Evolutionary conservation across 805 yeast genomes (phyloP), one percentile per base, ranked within the genome.

Genomic region (Nakazawaea holstii): DNA sequence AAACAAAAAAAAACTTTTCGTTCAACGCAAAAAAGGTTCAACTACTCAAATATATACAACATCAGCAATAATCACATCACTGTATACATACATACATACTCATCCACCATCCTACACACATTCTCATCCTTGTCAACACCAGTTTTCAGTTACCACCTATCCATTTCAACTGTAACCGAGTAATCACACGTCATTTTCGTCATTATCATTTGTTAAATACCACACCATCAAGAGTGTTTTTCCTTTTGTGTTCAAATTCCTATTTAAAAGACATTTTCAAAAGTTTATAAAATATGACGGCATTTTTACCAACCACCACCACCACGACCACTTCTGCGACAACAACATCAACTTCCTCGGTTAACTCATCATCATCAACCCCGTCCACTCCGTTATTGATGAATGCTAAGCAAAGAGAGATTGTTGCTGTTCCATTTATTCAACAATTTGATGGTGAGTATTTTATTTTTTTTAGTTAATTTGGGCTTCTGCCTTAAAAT

Each of bases 391-490:
- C 41, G 13, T 38, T 17, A 9, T 13, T 27, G 15, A 38, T 10
- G 13, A 13, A 13, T 38, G 17, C 17, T 8, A 6, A n/a, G 14
- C 29, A 37, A 13, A 37, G 32, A 11, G 39, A 41, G 24, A 24
- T 37, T 15, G 32, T 35, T 8, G 37, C 45, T 29, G 30, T 38
- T 8, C 49, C 49, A 10, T 47, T 47, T 38, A 26, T 17, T 10
- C 49, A 47, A 31, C 49, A 47, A 29, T 33, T 47, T 41, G 49
- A 47, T 32, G 49, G 49, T 46, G 31, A 24, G 49, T 44, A 29
- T 8, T 24, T 11, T 2, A 15, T 10, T 9, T 8, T 32, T 27
- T 41, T 4, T 24, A 10, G 31, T 3, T 26, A 20, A 24, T 31
- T 41, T 31, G 10, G 4, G 15, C 20, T 33, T 32, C 14, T 40